Percentiles rank a stretch among this genome's conserved stretches.
phyloP scores from a whole-genome alignment of 768 basidiomycete species.

The Psilocybe cyanescens region DNA sequence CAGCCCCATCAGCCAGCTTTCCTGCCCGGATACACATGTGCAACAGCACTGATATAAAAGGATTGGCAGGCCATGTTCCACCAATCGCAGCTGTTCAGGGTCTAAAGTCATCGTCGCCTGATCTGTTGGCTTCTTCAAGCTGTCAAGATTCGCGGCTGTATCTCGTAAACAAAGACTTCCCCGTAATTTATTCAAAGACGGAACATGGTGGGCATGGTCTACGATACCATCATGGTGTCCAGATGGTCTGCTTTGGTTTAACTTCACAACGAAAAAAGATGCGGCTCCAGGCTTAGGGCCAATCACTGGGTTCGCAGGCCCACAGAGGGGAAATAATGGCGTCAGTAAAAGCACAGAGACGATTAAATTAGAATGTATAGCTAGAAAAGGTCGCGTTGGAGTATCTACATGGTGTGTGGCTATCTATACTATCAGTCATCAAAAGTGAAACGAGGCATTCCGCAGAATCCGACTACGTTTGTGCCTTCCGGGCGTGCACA shows the following conservation, averaged over 20 bases:
- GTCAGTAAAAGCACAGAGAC: too few species aligned
- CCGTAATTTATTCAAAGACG: not conserved
- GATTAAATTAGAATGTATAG: too few species aligned
- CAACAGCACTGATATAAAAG: not conserved
- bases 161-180: not conserved
- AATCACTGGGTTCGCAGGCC: not conserved
- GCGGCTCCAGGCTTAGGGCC: too few species aligned
- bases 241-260: too few species aligned
- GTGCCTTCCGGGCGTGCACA: conserved; percentile 45
- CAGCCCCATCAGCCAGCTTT: not conserved
- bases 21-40: not conserved
- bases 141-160: conserved; percentile 3
- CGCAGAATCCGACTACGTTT: conserved; percentile 3
- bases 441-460: not conserved
- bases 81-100: conserved; percentile 3
- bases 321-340: too few species aligned
- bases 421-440: not conserved
- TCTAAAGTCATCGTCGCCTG: not conserved
- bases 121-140: not conserved
- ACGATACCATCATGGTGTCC: too few species aligned
- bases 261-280: too few species aligned
- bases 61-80: not conserved
- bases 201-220: not conserved
- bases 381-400: not conserved
- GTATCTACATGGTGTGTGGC: not conserved